Evolutionary conservation across 768 basidiomycete genomes (phyloP).

Genomic region (Kwoniella heveanensis): DNA sequence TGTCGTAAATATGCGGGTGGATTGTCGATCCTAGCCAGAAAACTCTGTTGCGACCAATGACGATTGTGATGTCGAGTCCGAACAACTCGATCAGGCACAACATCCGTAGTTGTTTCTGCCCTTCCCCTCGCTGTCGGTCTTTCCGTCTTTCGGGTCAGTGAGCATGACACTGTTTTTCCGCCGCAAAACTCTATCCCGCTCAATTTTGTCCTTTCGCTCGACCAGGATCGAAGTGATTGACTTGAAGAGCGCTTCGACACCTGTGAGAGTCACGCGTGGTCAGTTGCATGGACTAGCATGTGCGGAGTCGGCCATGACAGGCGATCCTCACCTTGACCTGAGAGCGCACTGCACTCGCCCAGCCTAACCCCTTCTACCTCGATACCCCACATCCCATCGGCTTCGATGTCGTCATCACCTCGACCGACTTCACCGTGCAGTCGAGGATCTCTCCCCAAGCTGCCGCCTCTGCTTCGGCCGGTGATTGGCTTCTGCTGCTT

Average conservation of each 20-base stretch:
- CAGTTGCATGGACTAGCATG: too few species aligned
- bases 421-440: slow-evolving; percentile 27
- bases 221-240: slow-evolving; percentile 45
- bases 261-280: slow-evolving; percentile 10
- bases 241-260: slow-evolving; percentile 48
- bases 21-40: too few species aligned
- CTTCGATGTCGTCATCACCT: slow-evolving; percentile 19
- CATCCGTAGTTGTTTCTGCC: slow-evolving; percentile 22
- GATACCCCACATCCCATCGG: slow-evolving; percentile 37
- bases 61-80: too few species aligned
- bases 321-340: slow-evolving; percentile 50
- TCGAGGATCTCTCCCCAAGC: slow-evolving; percentile 41
- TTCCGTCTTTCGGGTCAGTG: slow-evolving; percentile 33
- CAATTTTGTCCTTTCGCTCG: slow-evolving; percentile 44
- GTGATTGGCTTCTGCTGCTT: slow-evolving; percentile 1
- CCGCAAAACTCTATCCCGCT: slow-evolving; percentile 41
- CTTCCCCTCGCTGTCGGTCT: neutral
- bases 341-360: slow-evolving; percentile 46
- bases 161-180: slow-evolving; percentile 47
- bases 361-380: slow-evolving; percentile 44
- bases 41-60: too few species aligned
- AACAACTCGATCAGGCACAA: too few species aligned
- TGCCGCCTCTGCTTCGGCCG: slow-evolving; percentile 35
- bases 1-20: too few species aligned
- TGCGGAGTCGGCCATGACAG: too few species aligned